phyloP scores from a whole-genome alignment of 192 early-diverging fungal genomes.

The Backusella mclennaniae region DNA sequence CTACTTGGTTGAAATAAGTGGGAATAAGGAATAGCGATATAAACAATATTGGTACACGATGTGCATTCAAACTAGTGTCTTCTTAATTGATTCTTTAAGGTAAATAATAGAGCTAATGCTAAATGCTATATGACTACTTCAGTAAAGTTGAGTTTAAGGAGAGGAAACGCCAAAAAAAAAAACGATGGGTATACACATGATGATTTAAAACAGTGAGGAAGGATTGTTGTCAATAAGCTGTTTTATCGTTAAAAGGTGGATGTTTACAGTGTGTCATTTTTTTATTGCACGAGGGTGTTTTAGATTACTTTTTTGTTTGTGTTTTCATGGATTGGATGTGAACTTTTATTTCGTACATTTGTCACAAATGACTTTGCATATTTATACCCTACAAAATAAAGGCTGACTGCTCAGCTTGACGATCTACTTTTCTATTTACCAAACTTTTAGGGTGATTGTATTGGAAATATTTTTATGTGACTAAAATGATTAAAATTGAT shows the following conservation, averaged over 20 bases:
- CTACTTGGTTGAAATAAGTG: neutral
- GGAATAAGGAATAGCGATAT: neutral
- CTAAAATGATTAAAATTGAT: neutral
- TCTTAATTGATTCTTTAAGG: neutral
- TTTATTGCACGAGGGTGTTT: neutral
- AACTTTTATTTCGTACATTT: neutral
- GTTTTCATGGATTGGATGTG: neutral
- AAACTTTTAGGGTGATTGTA: neutral
- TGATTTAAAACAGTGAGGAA: neutral
- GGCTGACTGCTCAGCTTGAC: neutral
- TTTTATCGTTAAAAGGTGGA: neutral
- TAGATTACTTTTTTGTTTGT: neutral
- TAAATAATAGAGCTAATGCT: neutral
- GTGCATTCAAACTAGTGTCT: neutral
- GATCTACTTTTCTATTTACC: neutral
- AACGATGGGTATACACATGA: no score
- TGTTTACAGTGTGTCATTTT: neutral
- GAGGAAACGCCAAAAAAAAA: neutral
- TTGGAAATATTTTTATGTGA: neutral
- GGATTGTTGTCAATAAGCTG: neutral
- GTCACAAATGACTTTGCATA: neutral
- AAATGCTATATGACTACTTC: neutral
- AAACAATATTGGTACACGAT: no score
- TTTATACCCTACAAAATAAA: no score
- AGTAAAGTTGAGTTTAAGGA: neutral